Base-by-base conservation (phyloP, 2,329 filamentous ascomycete genomes). In the Cercospora beticola region DNA sequence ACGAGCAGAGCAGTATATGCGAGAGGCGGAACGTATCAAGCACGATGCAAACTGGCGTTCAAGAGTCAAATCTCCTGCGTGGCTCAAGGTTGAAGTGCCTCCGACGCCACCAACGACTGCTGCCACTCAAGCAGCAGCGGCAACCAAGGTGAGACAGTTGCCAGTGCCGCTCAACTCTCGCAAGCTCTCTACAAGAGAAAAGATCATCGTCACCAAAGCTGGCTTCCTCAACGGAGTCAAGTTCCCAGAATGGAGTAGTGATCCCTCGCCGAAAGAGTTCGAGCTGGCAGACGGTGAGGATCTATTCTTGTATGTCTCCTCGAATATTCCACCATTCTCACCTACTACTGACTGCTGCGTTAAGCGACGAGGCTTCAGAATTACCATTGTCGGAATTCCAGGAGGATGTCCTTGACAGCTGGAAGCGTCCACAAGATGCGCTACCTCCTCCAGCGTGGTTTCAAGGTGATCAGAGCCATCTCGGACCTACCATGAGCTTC, bases 201-300 rank as follows among this genome's bases (percentile, higher is more conserved):
- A 93, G 75, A 89, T 91, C 31, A 89, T 97, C 62, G 80, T 98
- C 8, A 83, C 92, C 1, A 89, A 90, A 76, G 89, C 90, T 3
- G 95, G 94, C 4, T 90, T 88, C 65, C 84, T 99, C 21, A 92
- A 97, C 77, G 92, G 91, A 0, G 91, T 89, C 75, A 85, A 90
- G 21, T 98, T 97, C 73, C 93, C 91, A 10, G 93, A 92, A 0
- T 99, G 95, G 95, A 86, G 86, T n/a, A 80, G 80, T 2, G 83
- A 88, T 30, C 90, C 92, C 0, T 77, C 79, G 3, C 78, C 86
- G 0, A 79, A 84, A 4, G 87, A 91, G 31, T 97, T 97, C 73
- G 79, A 83, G 33, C 79, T 84, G 30, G 73, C 77, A 5, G 78
- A 83, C 3, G 84, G 83, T n/a, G 82, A 83, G 46, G 78, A 80